Conservation (phyloP, 345 rosid genomes). For the Brassica incana region DNA sequence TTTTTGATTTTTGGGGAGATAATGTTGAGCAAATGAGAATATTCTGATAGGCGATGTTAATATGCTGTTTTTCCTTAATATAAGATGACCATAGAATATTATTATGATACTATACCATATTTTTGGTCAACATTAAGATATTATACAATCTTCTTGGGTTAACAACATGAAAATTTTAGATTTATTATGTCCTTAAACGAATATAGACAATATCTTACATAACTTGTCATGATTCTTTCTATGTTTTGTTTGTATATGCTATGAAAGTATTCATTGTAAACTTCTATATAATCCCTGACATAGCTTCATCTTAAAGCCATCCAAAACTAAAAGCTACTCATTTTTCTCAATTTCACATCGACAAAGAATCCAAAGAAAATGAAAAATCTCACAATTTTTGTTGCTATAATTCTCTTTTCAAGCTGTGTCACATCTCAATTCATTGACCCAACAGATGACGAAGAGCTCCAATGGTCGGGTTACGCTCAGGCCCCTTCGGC, state of each 20-base stretch:
- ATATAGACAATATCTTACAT: not conserved
- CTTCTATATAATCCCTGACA: not conserved
- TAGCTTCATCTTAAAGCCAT: not conserved
- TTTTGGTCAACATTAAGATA: not conserved
- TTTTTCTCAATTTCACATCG: not conserved
- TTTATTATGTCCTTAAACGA: not conserved
- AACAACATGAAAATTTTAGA: not conserved
- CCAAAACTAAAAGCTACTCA: not conserved
- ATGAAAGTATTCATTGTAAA: not conserved
- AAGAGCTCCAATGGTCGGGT: not conserved
- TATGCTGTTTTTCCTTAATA: no score
- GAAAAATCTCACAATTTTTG: not conserved
- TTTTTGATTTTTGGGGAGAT: no score
- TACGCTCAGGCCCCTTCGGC: not conserved
- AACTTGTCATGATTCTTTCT: not conserved
- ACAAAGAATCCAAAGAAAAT: not conserved
- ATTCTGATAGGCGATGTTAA: no score
- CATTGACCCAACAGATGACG: not conserved
- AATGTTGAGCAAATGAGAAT: no score
- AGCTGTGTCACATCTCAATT: conserved; percentile 16
- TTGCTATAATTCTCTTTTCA: conserved; percentile 13
- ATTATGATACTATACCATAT: not conserved
- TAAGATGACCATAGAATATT: not conserved
- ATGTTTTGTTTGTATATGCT: not conserved
- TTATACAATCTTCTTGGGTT: not conserved